phyloP scores from a whole-genome alignment of 768 basidiomycete genomes.

The Hericium coralloides region DNA sequence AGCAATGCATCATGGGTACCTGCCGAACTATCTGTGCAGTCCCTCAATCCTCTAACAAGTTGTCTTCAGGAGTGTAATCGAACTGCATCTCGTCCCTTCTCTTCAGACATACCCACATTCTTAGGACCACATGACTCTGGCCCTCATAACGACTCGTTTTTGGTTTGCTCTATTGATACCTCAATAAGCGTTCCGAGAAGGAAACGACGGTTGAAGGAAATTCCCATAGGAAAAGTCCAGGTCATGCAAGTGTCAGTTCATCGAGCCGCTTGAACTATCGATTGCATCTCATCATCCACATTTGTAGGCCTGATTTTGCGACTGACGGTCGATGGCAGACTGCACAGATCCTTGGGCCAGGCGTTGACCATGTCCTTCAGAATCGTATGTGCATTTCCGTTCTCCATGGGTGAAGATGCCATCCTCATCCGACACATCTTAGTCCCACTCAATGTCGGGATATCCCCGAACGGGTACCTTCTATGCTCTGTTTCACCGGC shows the following conservation, averaged over 20 bases:
- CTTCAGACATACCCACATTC: constrained; percentile 8
- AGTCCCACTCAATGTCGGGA: constrained; percentile 50
- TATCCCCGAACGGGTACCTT: constrained; percentile 53
- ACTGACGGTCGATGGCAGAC: background rate
- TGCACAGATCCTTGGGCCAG: background rate
- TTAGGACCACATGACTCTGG: constrained; percentile 5
- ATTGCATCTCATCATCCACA: background rate
- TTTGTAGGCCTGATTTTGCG: background rate
- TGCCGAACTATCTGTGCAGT: background rate
- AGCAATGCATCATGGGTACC: constrained; percentile 33
- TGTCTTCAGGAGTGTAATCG: background rate
- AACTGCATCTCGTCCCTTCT: background rate
- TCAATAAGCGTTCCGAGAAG: background rate
- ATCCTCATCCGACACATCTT: background rate
- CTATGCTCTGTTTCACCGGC: constrained; percentile 39
- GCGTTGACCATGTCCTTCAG: background rate
- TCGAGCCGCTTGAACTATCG: background rate
- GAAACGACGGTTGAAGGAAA: background rate
- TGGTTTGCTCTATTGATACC: constrained; percentile 5
- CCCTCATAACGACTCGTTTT: constrained; percentile 4
- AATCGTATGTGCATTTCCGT: background rate
- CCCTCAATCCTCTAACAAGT: background rate
- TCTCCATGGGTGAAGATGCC: background rate
- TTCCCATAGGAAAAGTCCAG: background rate
- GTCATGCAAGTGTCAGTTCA: background rate